Base-by-base conservation (phyloP, 2,329 filamentous ascomycete species). In the Aureobasidium sp. region DNA sequence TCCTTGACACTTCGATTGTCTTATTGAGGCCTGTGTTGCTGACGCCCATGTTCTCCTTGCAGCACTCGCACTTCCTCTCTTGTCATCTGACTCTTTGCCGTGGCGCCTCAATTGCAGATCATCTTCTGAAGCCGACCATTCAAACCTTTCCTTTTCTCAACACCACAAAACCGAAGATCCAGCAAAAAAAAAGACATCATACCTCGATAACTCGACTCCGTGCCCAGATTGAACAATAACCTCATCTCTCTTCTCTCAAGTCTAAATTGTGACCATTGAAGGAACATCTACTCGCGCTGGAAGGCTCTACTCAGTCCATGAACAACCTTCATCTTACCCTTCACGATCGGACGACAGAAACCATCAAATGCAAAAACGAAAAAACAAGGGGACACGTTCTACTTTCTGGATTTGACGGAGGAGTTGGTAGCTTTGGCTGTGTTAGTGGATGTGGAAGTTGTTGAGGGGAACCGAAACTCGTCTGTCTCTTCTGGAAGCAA, bases 21-120 rank as follows among this genome's bases (percentile, higher is more conserved):
- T 42, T 24, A 5, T 45, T 39, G 17, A 9, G 17, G 37, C 24
- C 11, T 29, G 17, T 17, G 24, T 48, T 24, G 42, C 33, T 58
- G 33, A 56, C n/a, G 11, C 39, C 33, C 40, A 35, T n/a, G 2
- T 1, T 22, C 17, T 7, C 5, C 9, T 29, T 39, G 19, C 9
- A 58, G 56, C 56, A 24, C 45, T 11, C 56, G 44, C 12, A 8
- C 56, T 59, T 40, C 56, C 37, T 31, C 54, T 49, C 56, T 33
- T 35, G 33, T 29, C 44, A 17, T 15, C 24, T 48, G 44, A 59
- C 3, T 7, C 15, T 29, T 40, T 40, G 19, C 5, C 24, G 17
- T 52, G 35, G 19, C n/a, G 12, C 29, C 22, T 35, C 17, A 4
- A 14, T 14, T 22, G 22, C 22, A n/a, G 35, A 53, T 29, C 14